Base-by-base conservation (phyloP, 1,284 basidiomycete genomes). In the Pseudozyma sp. region DNA sequence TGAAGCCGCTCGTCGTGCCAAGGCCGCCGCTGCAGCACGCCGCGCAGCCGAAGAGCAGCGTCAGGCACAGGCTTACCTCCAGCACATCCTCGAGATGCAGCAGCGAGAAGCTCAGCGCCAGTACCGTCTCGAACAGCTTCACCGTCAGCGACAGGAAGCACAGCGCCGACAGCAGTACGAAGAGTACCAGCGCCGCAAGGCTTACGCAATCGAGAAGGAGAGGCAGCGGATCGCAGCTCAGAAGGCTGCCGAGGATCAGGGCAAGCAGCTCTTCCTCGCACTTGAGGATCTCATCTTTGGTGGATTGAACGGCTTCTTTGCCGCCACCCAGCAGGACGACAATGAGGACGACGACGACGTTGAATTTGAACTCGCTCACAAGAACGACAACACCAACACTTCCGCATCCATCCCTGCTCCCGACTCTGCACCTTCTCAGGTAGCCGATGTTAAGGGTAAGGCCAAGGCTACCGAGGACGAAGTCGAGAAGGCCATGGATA, bases 111-210 rank as follows among this genome's bases (percentile, higher is more conserved):
- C 69, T 49, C 64, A 71, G 54, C 63, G 68, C 51, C 57, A 51
- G 43, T 62, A 61, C 55, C 60, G 61, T 10, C 64, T 73, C 51
- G 64, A 68, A 49, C 71, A 74, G 66, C 66, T 70, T 25, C 66
- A 59, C 49, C 67, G 63, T 31, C 63, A 70, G 57, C 72, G 63
- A n/a, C 67, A 75, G 54, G 62, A 74, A 18, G 67, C 63, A 19
- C 50, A 59, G 39, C 67, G 59, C 12, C 64, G 69, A 47, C 60
- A 62, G 55, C 73, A 69, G 59, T 70, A 70, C 52, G 60, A 58
- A 40, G 73, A 76, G 52, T 72, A 76, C 53, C 73, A 72, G 65
- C 69, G 69, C 14, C 60, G 73, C 44, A 72, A 71, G 60, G 65
- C 69, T 39, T 59, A 57, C 18, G 69, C 69, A 14, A 71, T 71